Evolutionary conservation across 2,329 filamentous ascomycete genomes (phyloP), one percentile per base, ranked within the genome.

Genomic region (Didymella segeticola): DNA sequence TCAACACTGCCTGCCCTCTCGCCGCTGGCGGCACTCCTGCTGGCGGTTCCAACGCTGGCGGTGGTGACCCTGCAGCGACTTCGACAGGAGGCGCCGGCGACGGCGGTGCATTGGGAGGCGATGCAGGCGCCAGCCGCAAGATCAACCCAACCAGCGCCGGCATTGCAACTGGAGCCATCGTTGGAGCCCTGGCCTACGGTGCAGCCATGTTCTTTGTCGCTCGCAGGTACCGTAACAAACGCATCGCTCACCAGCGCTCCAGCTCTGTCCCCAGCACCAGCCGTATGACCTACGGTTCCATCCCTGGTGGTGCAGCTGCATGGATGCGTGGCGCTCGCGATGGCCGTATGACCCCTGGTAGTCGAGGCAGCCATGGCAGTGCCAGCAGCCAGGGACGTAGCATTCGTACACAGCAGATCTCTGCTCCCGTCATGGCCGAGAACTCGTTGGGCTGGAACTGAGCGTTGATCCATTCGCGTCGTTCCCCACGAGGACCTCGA

Each of bases 391-490:
- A 86, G 55, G 83, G 81, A 62, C 83, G 83, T 43, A 88, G 82
- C 61, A 82, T 85, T 49, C 79, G 87, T 58, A 87, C 86, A 48
- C 83, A 86, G 68, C 85, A 88, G 76, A 96, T 97, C 73, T 96
- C 90, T 57, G 90, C 91, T 27, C 93, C 93, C 3, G 89, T 96
- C 60, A 93, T 93, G 75, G 89, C 92, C 3, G 92, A 96, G 80
- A 97, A 97, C 82, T 96, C 91, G 45, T 84, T 97, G 62, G 93
- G 93, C 68, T 97, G 93, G 93, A 96, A 96, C 80, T 97, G 83
- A 86, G 46, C 31, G 27, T 25, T 34, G 29, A 30, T 3, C 19
- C 20, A 37, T 26, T 20, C 10, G 26, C 43, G 15, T 22, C 36
- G 4, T 31, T 33, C 25, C 31, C 27, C n/a, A 27, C 22, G 15